Conservation (phyloP, 176 grass and related monocot genomes). For the Musa schizocarpa region DNA sequence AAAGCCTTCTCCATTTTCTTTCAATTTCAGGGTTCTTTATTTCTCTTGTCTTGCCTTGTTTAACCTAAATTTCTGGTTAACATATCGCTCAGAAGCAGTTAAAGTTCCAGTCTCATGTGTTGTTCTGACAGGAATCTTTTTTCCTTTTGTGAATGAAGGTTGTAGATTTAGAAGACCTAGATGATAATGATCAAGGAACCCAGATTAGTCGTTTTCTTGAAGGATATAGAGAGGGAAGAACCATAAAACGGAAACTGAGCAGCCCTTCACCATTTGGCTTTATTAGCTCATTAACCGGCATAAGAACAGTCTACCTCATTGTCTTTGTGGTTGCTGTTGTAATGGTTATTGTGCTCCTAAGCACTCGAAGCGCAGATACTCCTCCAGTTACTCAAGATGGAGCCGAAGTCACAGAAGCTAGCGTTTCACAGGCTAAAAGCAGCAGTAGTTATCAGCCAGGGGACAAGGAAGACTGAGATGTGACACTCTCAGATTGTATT, state of each 20-base stretch:
- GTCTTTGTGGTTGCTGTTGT: slow-evolving; percentile 37
- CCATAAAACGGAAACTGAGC: slow-evolving; percentile 38
- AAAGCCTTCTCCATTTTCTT: too few species aligned
- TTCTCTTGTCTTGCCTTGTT: too few species aligned
- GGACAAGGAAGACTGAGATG: slow-evolving; percentile 2
- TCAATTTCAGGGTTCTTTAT: too few species aligned
- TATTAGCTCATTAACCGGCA: slow-evolving; percentile 33
- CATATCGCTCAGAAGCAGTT: too few species aligned
- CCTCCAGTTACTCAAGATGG: slow-evolving; percentile 31
- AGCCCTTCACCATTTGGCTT: slow-evolving; percentile 25
- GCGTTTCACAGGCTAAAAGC: background rate
- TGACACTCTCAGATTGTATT: too few species aligned
- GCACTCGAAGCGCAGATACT: slow-evolving; percentile 39
- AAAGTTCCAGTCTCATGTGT: too few species aligned
- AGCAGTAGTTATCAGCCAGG: slow-evolving; percentile 2
- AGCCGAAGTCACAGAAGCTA: background rate
- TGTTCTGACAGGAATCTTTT: background rate
- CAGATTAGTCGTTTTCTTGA: slow-evolving; percentile 74
- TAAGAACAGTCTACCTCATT: slow-evolving; percentile 47
- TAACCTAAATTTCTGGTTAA: too few species aligned
- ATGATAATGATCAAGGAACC: slow-evolving; percentile 55
- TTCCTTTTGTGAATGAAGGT: slow-evolving; percentile 35
- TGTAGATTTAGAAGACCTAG: slow-evolving; percentile 48
- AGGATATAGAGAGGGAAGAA: slow-evolving; percentile 67
- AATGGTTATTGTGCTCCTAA: slow-evolving; percentile 41